Conservation (phyloP, 306 rosid genomes). For the Cucurbita pepo region DNA sequence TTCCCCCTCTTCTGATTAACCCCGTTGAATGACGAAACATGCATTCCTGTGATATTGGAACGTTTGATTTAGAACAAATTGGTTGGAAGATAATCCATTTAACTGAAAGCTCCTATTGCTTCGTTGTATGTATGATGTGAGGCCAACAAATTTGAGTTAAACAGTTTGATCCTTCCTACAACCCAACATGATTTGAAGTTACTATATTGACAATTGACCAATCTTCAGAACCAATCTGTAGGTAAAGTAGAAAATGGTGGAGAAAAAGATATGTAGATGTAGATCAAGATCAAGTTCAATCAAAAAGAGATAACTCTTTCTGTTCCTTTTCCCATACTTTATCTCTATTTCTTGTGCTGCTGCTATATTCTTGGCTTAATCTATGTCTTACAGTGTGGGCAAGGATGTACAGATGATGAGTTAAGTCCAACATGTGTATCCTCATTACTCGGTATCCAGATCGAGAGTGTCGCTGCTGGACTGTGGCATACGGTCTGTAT, state of each 20-base stretch:
- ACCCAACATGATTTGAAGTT: conserved; percentile 11
- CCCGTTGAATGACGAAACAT: background rate
- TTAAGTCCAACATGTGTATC: conserved; percentile 65
- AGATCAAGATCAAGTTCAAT: conserved; percentile 60
- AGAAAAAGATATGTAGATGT: conserved; percentile 47
- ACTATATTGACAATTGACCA: conserved; percentile 20
- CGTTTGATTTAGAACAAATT: background rate
- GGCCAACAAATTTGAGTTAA: background rate
- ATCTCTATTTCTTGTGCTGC: conserved; percentile 12
- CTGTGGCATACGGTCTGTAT: conserved; percentile 86
- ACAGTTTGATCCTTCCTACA: background rate
- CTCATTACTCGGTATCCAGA: conserved; percentile 63
- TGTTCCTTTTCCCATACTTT: conserved; percentile 16
- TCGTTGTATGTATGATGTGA: background rate
- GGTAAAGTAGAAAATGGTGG: conserved; percentile 58
- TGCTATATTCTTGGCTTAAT: conserved; percentile 16
- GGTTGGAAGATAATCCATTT: background rate
- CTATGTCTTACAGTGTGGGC: conserved; percentile 66
- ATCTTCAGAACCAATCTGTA: conserved; percentile 45
- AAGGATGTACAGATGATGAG: conserved; percentile 85
- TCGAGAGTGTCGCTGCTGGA: conserved; percentile 73
- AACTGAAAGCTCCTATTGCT: background rate
- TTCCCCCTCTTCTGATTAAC: background rate
- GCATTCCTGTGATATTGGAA: background rate
- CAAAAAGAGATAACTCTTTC: conserved; percentile 34